A percentile compares a stretch with the other conserved stretches of the same genome.
These are phyloP conservation scores for Mycena galopus DNA, from an alignment of 768 basidiomycete species.

Conservation along the genomic window DNA sequence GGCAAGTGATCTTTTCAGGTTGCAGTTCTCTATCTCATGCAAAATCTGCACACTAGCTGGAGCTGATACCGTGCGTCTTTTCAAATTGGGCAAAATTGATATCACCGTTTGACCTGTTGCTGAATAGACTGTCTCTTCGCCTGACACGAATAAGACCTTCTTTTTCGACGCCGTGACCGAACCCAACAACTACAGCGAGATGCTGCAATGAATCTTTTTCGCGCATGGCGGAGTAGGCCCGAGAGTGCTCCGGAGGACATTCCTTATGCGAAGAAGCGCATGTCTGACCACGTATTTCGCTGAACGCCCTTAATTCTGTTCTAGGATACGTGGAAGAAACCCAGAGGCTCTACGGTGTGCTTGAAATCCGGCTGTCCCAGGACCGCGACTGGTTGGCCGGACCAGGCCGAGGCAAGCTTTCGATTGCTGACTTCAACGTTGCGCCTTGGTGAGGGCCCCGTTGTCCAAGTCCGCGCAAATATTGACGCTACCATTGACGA, in stretches of 20 bases:
- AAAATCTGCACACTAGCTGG: background rate
- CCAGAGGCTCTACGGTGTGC: slow-evolving; percentile 84
- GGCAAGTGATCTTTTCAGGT: background rate
- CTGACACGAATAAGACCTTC: slow-evolving; percentile 79
- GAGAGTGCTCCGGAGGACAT: slow-evolving; percentile 79
- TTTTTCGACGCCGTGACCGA: slow-evolving; percentile 67
- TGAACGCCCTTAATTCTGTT: slow-evolving; percentile 22
- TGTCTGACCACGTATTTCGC: slow-evolving; percentile 32
- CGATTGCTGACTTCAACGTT: slow-evolving; percentile 80
- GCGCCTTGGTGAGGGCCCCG: slow-evolving; percentile 66
- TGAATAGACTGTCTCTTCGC: too few relatives aligned
- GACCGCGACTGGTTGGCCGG: slow-evolving; percentile 88
- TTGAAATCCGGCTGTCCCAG: slow-evolving; percentile 83
- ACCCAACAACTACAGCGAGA: slow-evolving; percentile 75
- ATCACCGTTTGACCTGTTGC: too few relatives aligned
- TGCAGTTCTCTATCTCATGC: background rate
- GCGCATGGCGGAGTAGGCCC: slow-evolving; percentile 87
- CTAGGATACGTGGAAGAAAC: slow-evolving; percentile 86
- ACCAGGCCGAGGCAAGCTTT: slow-evolving; percentile 74
- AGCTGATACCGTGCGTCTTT: slow-evolving; percentile 15
- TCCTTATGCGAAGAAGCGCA: slow-evolving; percentile 77
- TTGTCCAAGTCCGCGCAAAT: background rate
- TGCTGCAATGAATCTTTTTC: slow-evolving; percentile 92
- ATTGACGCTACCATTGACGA: slow-evolving; percentile 56
- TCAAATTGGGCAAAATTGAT: too few relatives aligned